Evolutionary conservation across 1,284 basidiomycete species (phyloP), one percentile per base, ranked within the genome.

Genomic region (Sporisorium iseilematis-ciliati): DNA sequence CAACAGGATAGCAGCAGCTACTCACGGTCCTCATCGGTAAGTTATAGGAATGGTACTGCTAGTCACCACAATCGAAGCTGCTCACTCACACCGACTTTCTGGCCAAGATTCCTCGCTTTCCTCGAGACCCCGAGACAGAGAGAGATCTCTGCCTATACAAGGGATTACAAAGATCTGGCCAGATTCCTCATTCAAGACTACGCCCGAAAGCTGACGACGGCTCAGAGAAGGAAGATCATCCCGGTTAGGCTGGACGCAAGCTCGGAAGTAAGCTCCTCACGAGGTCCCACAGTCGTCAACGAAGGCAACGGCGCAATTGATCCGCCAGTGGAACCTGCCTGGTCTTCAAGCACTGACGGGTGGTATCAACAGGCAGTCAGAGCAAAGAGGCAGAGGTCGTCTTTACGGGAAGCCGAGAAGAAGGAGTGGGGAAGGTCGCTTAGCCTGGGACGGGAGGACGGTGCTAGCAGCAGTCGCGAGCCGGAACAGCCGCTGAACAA

Each of bases 341-440:
- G 35, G 35, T 11, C 12, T 11, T 4, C 35, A 38, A 38, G 35
- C 35, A 1, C 35, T 38, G 35, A 12, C 35, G 35, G 35, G 12
- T 38, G 35, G 35, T 14, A n/a, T 20, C 41, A 42, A 11, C 6
- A 29, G 46, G 25, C 26, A n/a, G 25, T 10, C 1, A 46, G 25
- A 16, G 12, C 26, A 16, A 46, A 16, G 45, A 3, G 11, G 5
- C 5, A 26, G 23, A 26, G 12, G 45, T 6, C 7, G 3, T 7
- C 18, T n/a, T 3, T 16, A 7, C 7, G 16, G 5, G 55, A 38
- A 38, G 46, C 56, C 2, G 33, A 49, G 14, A 48, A 45, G 12
- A 58, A 35, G 18, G 57, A 58, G 31, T 58, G 57, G 57, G 57
- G 57, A 11, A 58, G 20, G 26, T n/a, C 20, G 2, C 38, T 58